Conservation (phyloP, 768 basidiomycete genomes). For the Trametes punicea region DNA sequence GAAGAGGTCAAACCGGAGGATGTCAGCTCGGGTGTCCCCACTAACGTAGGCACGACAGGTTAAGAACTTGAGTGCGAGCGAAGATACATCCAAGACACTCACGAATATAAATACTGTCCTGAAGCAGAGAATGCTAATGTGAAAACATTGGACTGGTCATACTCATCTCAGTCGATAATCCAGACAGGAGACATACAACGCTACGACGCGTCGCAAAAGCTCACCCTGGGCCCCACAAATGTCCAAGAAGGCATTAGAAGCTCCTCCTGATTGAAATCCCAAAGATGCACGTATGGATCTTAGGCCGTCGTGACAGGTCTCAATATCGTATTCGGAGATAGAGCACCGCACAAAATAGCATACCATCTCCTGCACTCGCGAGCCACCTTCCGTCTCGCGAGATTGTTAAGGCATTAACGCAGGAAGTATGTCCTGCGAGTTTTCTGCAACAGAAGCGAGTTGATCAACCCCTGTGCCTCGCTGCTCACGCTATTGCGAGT, state of each 20-base stretch:
- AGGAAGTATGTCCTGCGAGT: slow-evolving; percentile 33
- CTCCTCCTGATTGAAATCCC: slow-evolving; percentile 36
- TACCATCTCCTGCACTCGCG: slow-evolving; percentile 39
- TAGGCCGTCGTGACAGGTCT: not conserved
- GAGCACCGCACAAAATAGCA: not conserved
- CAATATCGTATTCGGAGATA: not conserved
- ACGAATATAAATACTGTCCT: slow-evolving; percentile 66
- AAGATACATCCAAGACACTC: slow-evolving; percentile 30
- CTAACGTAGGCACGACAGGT: slow-evolving; percentile 13
- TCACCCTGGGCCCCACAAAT: slow-evolving; percentile 30
- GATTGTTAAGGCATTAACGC: slow-evolving; percentile 37
- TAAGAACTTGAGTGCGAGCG: too few relatives aligned
- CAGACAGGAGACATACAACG: not conserved
- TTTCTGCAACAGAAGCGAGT: slow-evolving; percentile 23
- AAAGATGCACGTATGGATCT: slow-evolving; percentile 34
- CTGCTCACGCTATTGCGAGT: not conserved
- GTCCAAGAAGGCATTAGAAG: slow-evolving; percentile 25
- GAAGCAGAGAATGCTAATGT: slow-evolving; percentile 66
- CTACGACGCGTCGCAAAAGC: not conserved
- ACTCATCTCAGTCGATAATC: not conserved
- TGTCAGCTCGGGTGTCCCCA: slow-evolving; percentile 24
- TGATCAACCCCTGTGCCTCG: not conserved
- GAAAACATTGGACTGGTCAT: slow-evolving; percentile 62
- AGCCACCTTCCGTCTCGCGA: slow-evolving; percentile 38
- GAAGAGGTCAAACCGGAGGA: slow-evolving; percentile 26